phyloP scores from a whole-genome alignment of 768 basidiomycete genomes.

The Naganishia kalamii region DNA sequence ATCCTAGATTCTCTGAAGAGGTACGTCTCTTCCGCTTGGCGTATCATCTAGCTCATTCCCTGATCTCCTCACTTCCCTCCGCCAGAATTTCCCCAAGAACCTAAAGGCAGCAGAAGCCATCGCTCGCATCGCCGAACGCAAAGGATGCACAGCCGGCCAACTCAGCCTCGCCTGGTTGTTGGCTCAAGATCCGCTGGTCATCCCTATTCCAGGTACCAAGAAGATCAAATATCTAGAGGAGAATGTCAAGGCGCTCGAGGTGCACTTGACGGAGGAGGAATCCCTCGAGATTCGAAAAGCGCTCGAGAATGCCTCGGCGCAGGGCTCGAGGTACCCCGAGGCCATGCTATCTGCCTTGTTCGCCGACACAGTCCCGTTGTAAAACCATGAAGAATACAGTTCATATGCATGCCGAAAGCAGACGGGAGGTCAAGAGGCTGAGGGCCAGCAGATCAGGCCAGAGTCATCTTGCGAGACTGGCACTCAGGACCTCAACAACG shows the following conservation, averaged over 20 bases:
- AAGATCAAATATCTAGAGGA: conserved; percentile 36
- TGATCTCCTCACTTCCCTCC: neutral
- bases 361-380: conserved; percentile 11
- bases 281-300: conserved; percentile 33
- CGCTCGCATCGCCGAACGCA: conserved; percentile 40
- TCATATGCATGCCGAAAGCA: no score
- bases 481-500: no score
- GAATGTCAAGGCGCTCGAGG: conserved; percentile 34
- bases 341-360: conserved; percentile 1
- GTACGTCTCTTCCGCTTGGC: neutral
- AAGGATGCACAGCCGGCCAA: conserved; percentile 45
- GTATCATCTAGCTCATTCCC: neutral
- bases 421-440: neutral
- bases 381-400: no score
- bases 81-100: conserved; percentile 45
- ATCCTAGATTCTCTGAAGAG: conserved; percentile 45
- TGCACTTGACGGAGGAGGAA: conserved; percentile 36
- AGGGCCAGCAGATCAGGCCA: neutral
- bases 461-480: neutral
- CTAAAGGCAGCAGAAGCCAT: conserved; percentile 46
- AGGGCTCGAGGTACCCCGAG: conserved; percentile 27
- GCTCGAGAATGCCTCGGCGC: conserved; percentile 41
- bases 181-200: conserved; percentile 40
- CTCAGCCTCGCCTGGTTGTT: conserved; percentile 46
- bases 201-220: conserved; percentile 36